Base-by-base conservation (phyloP, 2,329 filamentous ascomycete species). In the Ophiocordyceps sinensis region DNA sequence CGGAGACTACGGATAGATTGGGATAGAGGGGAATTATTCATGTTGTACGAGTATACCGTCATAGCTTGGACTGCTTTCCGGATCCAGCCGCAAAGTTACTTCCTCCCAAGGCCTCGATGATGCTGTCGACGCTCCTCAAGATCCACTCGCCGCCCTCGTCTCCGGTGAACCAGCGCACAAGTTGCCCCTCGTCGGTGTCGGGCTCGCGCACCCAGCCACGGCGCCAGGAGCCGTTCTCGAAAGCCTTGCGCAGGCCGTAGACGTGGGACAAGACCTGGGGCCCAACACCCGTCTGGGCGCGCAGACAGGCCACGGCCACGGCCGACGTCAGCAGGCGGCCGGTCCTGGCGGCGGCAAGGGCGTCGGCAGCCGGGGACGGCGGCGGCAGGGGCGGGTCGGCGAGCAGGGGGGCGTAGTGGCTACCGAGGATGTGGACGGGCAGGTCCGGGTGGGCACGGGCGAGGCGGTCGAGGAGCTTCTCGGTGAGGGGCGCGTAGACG, bases 201-300 rank as follows among this genome's bases (percentile, higher is more conserved):
- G 5, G 21, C 28, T 26, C 35, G 58, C 51, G 5, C 2, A 40
- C 15, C 31, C 39, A 36, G 29, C 61, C 61, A 10, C 46, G 49
- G 48, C 50, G 51, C 61, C 70, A 70, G 17, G 64, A 66, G 1
- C 79, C 82, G 57, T 86, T 79, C 47, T 82, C 76, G 40, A 82
- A 68, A 1, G 77, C 82, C 65, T 91, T 91, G 44, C 82, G 63
- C 60, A 93, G 55, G 0, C 85, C 85, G 62, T 87, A 89, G 0
- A 91, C 70, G 60, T 93, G 85, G 49, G 79, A 85, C 15, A 82
- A 62, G 12, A 93, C 83, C 66, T 91, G 85, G 1, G 85, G 85
- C 0, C 78, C 85, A 0, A 91, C 85, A 1, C 85, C 85, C 10
- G 81, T 83, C 67, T 91, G 85, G 36, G 85, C 73, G 4, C 85